Base-by-base conservation (phyloP, 352 stramenopile genomes). In the Hyaloperonospora arabidopsidis region DNA sequence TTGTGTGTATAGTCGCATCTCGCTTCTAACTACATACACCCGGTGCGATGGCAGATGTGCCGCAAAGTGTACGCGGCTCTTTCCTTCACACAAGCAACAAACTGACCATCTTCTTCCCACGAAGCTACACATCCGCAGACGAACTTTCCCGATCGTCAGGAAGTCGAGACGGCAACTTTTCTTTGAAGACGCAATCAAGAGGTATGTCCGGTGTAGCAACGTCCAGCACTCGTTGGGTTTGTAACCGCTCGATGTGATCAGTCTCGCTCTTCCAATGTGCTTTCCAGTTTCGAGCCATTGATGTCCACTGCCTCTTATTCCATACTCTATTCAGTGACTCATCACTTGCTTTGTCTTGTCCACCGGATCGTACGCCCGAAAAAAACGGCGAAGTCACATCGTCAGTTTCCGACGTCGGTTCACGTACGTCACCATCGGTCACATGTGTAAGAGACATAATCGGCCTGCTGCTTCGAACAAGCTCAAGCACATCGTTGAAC, bases 111-210 rank as follows among this genome's bases (percentile, higher is more conserved):
- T 23, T 34, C 11, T 43, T 15, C 40, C 19, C 22, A 40, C 45
- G 34, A 40, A 11, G 57, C 60, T 22, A 89, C 35, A 89, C 79
- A 23, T 89, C 75, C 11, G 87, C 79, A 4, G 86, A 75, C 11
- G 77, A 76, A 70, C 86, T 72, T 69, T 87, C 77, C 15, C 72
- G 65, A 41, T 78, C 76, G 39, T 87, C 77, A 32, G 71, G 74
- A 5, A 87, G 62, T 38, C 79, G 67, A 18, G 79, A 89, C 15
- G 70, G 71, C 32, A 89, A 57, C 49, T 86, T 87, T 34, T 87
- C 76, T 19, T 87, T 88, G 49, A 89, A 89, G 49, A 87, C 73
- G 47, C 88, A 67, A 19, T 85, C 70, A 19, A 89, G 55, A 5
- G 68, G 70, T 40, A 89, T 29, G 44, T 70, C 55, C 34, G 55